These are phyloP conservation scores for Pestalotiopsis sp. DNA, from an alignment of 2,329 filamentous ascomycete genomes.

Conservation along the genomic window DNA sequence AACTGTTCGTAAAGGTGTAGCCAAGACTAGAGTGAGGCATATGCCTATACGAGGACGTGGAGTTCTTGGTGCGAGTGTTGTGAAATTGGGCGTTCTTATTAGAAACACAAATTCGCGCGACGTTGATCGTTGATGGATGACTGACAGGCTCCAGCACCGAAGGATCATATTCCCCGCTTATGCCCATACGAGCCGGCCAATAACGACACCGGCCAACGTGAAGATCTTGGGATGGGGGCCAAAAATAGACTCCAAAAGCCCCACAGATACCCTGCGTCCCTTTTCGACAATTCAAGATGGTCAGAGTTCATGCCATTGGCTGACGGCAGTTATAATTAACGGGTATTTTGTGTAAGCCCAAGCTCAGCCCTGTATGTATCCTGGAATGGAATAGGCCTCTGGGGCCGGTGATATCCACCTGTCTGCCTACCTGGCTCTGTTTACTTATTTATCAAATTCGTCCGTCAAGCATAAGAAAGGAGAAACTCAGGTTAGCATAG, in stretches of 20 bases:
- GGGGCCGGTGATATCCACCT: not conserved
- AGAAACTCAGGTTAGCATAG: not conserved
- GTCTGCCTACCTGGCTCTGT: not conserved
- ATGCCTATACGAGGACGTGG: not conserved
- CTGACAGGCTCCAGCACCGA: not conserved
- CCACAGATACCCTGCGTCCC: no score
- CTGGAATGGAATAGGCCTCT: not conserved
- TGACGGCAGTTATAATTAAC: not conserved
- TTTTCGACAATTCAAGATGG: no score
- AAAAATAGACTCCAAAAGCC: no score
- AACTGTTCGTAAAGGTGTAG: not conserved
- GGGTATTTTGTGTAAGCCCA: not conserved
- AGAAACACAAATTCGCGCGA: not conserved
- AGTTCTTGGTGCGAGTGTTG: not conserved
- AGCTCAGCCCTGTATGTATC: not conserved
- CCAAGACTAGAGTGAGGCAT: not conserved
- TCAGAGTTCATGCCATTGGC: no score
- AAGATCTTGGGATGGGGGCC: not conserved
- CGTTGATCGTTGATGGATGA: not conserved
- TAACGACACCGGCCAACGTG: not conserved
- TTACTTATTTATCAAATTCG: not conserved
- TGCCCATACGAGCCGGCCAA: slow-evolving; percentile 1
- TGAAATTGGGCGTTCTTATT: not conserved
- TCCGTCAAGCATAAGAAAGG: not conserved
- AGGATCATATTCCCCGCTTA: not conserved